Conservation (phyloP, 805 yeast genomes). For the Saccharomycopsis sp. region DNA sequence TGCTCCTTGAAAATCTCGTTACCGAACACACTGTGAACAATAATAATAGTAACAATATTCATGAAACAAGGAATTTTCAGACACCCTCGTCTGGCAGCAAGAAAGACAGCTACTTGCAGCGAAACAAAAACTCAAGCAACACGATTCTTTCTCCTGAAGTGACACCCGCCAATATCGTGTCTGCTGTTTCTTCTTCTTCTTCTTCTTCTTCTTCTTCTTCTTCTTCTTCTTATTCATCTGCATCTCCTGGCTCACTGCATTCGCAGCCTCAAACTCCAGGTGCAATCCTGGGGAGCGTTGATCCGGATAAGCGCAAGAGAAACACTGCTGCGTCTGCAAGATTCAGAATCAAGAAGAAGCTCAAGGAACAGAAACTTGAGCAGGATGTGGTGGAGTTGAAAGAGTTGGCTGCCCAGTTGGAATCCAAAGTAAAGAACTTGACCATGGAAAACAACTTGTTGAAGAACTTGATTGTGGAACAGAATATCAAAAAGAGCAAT, state of each 20-base stretch:
- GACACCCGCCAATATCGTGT: no score
- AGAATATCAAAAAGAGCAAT: constrained; percentile 36
- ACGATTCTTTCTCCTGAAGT: no score
- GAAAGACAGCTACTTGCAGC: no score
- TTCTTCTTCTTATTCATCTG: no score
- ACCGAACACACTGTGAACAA: constrained; percentile 2
- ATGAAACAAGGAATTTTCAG: constrained; percentile 18
- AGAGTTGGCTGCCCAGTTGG: constrained; percentile 37
- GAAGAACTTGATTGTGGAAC: constrained; percentile 44
- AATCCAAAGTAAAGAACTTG: constrained; percentile 39
- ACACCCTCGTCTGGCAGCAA: no score
- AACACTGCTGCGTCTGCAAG: constrained; percentile 61
- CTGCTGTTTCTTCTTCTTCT: no score
- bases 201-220: no score
- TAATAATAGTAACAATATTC: constrained; percentile 11
- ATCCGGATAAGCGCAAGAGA: constrained; percentile 42
- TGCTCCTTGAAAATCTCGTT: not conserved
- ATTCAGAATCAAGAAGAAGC: constrained; percentile 53
- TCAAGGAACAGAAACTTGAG: constrained; percentile 53
- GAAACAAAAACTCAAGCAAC: no score
- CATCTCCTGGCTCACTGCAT: no score
- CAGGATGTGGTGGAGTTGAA: constrained; percentile 34
- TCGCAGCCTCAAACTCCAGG: no score
- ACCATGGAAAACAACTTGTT: constrained; percentile 57
- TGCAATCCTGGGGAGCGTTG: no score